Percentiles rank a stretch among this genome's conserved stretches.
phyloP scores from a whole-genome alignment of 371 early-diverging fungal genomes.

The Globomyces sp. region DNA sequence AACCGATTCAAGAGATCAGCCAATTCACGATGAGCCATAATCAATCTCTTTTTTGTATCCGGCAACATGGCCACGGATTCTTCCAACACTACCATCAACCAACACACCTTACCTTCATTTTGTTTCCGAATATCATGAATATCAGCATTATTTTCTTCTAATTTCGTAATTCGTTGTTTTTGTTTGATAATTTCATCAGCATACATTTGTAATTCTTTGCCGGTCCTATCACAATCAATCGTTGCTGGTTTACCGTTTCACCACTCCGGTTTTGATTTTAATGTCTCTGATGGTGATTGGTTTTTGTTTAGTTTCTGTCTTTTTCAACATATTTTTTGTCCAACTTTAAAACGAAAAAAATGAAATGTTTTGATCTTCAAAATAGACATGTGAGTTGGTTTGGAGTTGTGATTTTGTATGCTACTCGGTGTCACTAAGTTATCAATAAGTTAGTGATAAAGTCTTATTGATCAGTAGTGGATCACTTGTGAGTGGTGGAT shows the following conservation, averaged over 20 bases:
- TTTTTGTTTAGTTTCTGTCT: neutral
- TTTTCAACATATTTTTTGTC: conserved; percentile 1
- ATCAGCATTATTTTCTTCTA: conserved; percentile 9
- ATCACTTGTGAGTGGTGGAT: no score
- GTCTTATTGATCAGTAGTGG: no score
- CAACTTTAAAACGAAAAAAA: neutral
- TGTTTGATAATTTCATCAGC: neutral
- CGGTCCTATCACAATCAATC: neutral
- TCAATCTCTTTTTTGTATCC: conserved; percentile 1
- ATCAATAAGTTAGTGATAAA: no score
- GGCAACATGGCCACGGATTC: conserved; percentile 7
- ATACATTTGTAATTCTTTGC: conserved; percentile 5
- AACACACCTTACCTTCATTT: neutral
- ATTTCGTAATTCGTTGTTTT: neutral
- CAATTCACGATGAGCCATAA: neutral
- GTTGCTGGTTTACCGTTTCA: neutral
- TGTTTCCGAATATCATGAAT: conserved; percentile 12
- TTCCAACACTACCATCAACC: conserved; percentile 5
- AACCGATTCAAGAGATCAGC: neutral
- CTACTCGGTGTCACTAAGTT: no score
- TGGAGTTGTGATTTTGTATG: no score
- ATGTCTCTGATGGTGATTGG: conserved; percentile 11
- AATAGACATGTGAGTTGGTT: neutral
- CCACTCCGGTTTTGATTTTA: conserved; percentile 10
- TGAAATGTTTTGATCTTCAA: neutral